Evolutionary conservation across 345 rosid genomes (phyloP).

Genomic region (Melastoma malabathricum): DNA sequence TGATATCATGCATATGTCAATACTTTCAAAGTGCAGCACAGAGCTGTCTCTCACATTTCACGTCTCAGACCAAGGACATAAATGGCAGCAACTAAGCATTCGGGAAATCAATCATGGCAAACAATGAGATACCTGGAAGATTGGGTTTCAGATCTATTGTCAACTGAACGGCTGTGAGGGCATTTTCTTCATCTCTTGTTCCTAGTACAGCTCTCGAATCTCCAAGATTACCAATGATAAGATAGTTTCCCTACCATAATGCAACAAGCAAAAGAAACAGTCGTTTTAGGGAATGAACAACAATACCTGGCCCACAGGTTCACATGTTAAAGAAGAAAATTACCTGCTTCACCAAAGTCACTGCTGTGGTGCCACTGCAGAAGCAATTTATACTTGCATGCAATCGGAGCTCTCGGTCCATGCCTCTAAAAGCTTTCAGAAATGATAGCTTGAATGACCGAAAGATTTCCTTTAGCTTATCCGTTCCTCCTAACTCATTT

Average conservation of each 20-base stretch:
- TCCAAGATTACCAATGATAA: slow-evolving; percentile 76
- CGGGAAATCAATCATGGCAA: too few relatives aligned
- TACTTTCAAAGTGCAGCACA: too few relatives aligned
- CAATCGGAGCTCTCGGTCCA: slow-evolving; percentile 82
- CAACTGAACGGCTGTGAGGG: slow-evolving; percentile 68
- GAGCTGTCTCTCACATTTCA: too few relatives aligned
- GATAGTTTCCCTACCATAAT: slow-evolving; percentile 48
- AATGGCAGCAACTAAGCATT: neutral
- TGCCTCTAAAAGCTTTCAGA: slow-evolving; percentile 74
- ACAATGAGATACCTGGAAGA: slow-evolving; percentile 56
- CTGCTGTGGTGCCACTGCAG: slow-evolving; percentile 98
- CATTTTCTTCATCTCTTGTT: slow-evolving; percentile 45
- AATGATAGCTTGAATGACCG: slow-evolving; percentile 58
- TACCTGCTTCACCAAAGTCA: slow-evolving; percentile 89
- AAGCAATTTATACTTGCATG: slow-evolving; percentile 60
- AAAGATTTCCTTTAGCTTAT: slow-evolving; percentile 44
- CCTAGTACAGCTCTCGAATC: slow-evolving; percentile 91
- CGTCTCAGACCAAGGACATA: slow-evolving; percentile 2
- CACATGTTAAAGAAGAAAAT: too few relatives aligned
- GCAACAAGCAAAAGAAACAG: neutral
- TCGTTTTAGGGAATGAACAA: slow-evolving; percentile 1
- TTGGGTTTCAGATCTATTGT: slow-evolving; percentile 96
- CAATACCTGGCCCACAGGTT: neutral
- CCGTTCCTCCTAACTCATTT: slow-evolving; percentile 30
- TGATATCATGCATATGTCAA: too few relatives aligned